Evolutionary conservation across 352 stramenopile genomes (phyloP).

Genomic region (Pythium monospermum): DNA sequence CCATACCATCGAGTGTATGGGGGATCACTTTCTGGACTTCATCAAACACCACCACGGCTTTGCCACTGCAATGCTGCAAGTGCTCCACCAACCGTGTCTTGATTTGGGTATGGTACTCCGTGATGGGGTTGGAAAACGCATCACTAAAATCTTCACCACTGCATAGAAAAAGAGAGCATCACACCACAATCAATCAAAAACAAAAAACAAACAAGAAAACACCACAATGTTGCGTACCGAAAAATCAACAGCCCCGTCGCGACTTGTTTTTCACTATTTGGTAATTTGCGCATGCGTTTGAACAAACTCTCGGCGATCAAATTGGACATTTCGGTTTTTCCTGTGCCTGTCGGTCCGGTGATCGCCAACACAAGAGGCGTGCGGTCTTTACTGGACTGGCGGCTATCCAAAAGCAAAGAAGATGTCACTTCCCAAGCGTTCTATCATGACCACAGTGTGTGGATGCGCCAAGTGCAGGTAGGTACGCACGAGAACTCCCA

Average conservation of each 20-base stretch:
- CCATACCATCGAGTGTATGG: slow-evolving; percentile 80
- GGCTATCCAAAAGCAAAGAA: slow-evolving; percentile 22
- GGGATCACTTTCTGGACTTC: slow-evolving; percentile 91
- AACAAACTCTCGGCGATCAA: slow-evolving; percentile 82
- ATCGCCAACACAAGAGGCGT: slow-evolving; percentile 83
- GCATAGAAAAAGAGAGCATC: too few relatives aligned
- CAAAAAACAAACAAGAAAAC: neutral
- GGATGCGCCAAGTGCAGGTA: too few relatives aligned
- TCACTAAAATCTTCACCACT: slow-evolving; percentile 81
- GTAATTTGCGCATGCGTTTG: slow-evolving; percentile 65
- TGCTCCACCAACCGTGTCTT: slow-evolving; percentile 62
- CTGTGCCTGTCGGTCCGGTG: slow-evolving; percentile 84
- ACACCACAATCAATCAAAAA: too few relatives aligned
- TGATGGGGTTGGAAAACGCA: slow-evolving; percentile 76
- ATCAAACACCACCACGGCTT: slow-evolving; percentile 88
- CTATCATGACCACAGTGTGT: neutral
- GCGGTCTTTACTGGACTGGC: slow-evolving; percentile 47
- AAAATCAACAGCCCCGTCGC: slow-evolving; percentile 75
- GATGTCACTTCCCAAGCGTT: neutral
- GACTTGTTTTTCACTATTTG: slow-evolving; percentile 61
- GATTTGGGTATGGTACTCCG: slow-evolving; percentile 82
- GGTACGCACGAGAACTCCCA: slow-evolving; percentile 81
- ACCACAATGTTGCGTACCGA: slow-evolving; percentile 21
- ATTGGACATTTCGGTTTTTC: slow-evolving; percentile 89
- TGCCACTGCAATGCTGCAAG: slow-evolving; percentile 74